Evolutionary conservation across 805 yeast species (phyloP).

Genomic region (Candida glaebosa): DNA sequence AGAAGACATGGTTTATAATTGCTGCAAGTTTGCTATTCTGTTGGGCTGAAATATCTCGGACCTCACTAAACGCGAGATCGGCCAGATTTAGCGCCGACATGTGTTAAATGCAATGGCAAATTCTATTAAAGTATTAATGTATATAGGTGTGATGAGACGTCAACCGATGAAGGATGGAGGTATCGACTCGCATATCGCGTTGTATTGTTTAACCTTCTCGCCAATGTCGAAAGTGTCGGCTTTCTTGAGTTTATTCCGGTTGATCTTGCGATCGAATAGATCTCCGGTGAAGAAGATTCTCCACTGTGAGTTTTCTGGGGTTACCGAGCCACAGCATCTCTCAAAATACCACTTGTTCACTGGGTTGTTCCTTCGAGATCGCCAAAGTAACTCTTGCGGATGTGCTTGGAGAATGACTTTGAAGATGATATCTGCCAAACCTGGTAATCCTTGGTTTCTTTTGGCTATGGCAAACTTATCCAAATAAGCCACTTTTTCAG

Average conservation of each 20-base stretch:
- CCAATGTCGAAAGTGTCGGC: constrained; percentile 20
- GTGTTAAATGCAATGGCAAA: no score
- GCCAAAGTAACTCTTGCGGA: constrained; percentile 79
- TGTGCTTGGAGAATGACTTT: constrained; percentile 70
- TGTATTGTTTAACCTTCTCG: constrained; percentile 43
- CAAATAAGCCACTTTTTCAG: constrained; percentile 59
- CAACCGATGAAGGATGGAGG: constrained; percentile 47
- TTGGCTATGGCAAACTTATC: constrained; percentile 93
- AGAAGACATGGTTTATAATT: constrained; percentile 2
- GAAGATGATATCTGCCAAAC: constrained; percentile 90
- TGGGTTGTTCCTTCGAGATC: constrained; percentile 82
- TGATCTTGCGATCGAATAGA: constrained; percentile 33
- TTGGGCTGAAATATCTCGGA: background rate
- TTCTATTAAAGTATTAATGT: background rate
- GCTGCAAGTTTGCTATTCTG: background rate
- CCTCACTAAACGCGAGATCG: background rate
- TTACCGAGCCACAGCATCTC: constrained; percentile 68
- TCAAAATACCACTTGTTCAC: constrained; percentile 98
- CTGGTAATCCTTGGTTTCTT: constrained; percentile 82
- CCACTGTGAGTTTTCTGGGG: constrained; percentile 34
- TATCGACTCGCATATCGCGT: constrained; percentile 52
- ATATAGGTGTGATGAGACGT: no score
- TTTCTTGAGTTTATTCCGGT: constrained; percentile 13
- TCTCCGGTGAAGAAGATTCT: constrained; percentile 42
- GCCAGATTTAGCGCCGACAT: no score